Percentiles rank a stretch among this genome's conserved stretches.
phyloP scores from a whole-genome alignment of 352 stramenopile species.

The Globisporangium radiosum region DNA sequence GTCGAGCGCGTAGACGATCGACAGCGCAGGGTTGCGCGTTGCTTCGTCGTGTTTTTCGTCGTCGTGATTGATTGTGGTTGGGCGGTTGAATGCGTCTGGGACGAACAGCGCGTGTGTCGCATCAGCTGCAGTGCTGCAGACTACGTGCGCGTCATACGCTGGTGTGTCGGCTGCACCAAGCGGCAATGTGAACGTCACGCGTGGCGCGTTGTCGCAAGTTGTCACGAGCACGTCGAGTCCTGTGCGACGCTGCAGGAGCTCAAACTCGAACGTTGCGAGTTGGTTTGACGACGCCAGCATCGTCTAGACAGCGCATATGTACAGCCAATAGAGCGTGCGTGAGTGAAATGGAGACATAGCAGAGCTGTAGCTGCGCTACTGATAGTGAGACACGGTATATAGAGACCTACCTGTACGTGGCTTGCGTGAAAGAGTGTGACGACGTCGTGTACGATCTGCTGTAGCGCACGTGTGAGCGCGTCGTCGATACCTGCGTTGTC shows the following conservation, averaged over 20 bases:
- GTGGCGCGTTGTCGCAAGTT: background rate
- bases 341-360: background rate
- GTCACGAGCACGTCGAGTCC: constrained; percentile 27
- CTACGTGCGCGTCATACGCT: constrained; percentile 14
- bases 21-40: background rate
- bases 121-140: constrained; percentile 10
- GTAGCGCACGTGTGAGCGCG: background rate
- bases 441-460: constrained; percentile 1
- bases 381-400: background rate
- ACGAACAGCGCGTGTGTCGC: constrained; percentile 13
- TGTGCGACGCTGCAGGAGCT: constrained; percentile 32
- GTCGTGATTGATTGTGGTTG: constrained; percentile 13
- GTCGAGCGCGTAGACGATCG: constrained; percentile 6
- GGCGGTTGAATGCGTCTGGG: constrained; percentile 19
- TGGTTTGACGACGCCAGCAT: constrained; percentile 6
- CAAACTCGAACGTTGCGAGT: constrained; percentile 34
- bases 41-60: background rate
- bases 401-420: constrained; percentile 7
- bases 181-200: constrained; percentile 28
- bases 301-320: background rate
- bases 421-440: constrained; percentile 3
- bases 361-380: background rate
- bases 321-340: no score
- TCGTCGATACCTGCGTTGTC: background rate
- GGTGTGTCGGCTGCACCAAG: constrained; percentile 18